phyloP scores from a whole-genome alignment of 352 stramenopile genomes.

The Elongisporangium prolatum region DNA sequence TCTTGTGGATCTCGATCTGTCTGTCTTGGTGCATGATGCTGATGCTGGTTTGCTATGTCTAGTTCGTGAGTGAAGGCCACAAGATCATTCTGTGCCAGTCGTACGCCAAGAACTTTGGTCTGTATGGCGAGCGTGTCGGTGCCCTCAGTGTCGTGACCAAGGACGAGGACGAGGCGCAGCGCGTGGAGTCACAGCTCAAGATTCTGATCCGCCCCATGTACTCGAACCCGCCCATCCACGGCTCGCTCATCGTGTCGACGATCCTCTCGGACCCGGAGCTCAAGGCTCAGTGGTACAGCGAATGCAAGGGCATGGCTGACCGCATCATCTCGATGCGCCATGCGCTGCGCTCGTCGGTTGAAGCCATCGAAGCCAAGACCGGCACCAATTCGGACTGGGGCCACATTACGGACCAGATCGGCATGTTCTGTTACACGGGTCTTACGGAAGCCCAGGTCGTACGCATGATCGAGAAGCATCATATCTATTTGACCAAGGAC shows the following conservation, averaged over 20 bases:
- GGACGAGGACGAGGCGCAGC: slow-evolving; percentile 92
- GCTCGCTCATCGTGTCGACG: slow-evolving; percentile 96
- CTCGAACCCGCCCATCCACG: slow-evolving; percentile 98
- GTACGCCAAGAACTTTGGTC: slow-evolving; percentile 99
- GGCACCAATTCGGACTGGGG: slow-evolving; percentile 91
- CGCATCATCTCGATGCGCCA: slow-evolving; percentile 95
- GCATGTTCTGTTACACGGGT: slow-evolving; percentile 99
- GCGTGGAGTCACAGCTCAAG: slow-evolving; percentile 98
- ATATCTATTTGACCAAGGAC: slow-evolving; percentile 98
- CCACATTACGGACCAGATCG: slow-evolving; percentile 98
- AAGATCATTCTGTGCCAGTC: slow-evolving; percentile 96
- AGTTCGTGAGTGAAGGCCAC: slow-evolving; percentile 98
- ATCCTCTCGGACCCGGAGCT: slow-evolving; percentile 93
- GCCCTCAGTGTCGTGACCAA: slow-evolving; percentile 94
- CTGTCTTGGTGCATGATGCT: slow-evolving; percentile 1
- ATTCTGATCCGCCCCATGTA: slow-evolving; percentile 99
- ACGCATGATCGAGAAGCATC: slow-evolving; percentile 93
- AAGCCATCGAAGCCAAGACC: slow-evolving; percentile 70
- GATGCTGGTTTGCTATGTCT: neutral
- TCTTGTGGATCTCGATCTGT: neutral
- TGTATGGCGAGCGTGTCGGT: slow-evolving; percentile 99
- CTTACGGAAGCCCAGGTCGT: slow-evolving; percentile 93
- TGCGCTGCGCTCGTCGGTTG: slow-evolving; percentile 73
- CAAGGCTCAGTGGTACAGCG: slow-evolving; percentile 91
- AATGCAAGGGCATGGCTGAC: slow-evolving; percentile 96